Conservation (phyloP, 768 basidiomycete species). For the Tylopilus balloui region DNA sequence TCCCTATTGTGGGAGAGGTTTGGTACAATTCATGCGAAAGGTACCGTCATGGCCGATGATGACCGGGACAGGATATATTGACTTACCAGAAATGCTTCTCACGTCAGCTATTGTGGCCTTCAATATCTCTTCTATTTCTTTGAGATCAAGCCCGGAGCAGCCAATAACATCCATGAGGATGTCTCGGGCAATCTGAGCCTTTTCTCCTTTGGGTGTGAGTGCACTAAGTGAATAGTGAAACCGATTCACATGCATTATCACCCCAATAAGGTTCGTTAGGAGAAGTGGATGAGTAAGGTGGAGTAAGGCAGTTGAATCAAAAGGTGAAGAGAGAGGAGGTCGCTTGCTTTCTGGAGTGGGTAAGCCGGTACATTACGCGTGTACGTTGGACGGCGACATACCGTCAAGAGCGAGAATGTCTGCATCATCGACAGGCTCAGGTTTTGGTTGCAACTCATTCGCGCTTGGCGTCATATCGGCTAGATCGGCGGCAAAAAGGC, state of each 20-base stretch:
- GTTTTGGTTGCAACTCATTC: constrained; percentile 18
- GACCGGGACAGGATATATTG: constrained; percentile 5
- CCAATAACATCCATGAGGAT: constrained; percentile 59
- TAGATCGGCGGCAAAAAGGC: constrained; percentile 34
- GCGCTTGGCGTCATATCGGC: constrained; percentile 9
- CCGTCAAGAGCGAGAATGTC: constrained; percentile 23
- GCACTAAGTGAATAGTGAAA: constrained; percentile 52
- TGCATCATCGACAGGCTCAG: constrained; percentile 27
- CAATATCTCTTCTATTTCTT: constrained; percentile 46
- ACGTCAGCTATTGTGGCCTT: constrained; percentile 31
- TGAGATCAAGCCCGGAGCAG: constrained; percentile 61
- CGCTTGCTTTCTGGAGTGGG: constrained; percentile 24
- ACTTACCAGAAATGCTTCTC: constrained; percentile 23
- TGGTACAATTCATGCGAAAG: not conserved
- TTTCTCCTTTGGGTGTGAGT: constrained; percentile 55
- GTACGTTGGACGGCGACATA: constrained; percentile 23
- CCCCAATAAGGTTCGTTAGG: constrained; percentile 45
- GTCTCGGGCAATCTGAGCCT: constrained; percentile 58
- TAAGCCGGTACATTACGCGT: constrained; percentile 39
- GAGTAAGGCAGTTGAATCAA: constrained; percentile 44
- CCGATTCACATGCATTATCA: constrained; percentile 53
- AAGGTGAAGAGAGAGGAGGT: constrained; percentile 14
- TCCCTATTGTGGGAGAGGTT: constrained; percentile 33
- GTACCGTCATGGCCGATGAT: not conserved
- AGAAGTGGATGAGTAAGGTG: constrained; percentile 61